phyloP scores from a whole-genome alignment of 2,329 filamentous ascomycete species.

The Nemania serpens region DNA sequence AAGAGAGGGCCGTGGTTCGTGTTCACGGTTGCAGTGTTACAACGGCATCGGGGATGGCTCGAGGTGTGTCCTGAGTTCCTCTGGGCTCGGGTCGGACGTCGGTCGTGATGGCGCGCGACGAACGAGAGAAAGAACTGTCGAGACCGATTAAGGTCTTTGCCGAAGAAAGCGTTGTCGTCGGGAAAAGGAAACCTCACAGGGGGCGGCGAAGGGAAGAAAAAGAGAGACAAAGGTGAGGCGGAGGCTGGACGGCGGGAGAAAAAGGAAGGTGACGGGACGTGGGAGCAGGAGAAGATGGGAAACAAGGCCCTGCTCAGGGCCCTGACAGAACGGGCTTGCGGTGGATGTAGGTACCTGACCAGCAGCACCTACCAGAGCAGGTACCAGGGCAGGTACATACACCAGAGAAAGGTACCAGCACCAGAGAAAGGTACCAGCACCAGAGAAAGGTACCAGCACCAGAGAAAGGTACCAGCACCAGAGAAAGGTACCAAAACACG shows the following conservation, averaged over 20 bases:
- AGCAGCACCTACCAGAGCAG: too few species aligned
- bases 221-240: slow-evolving; percentile 41
- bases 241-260: slow-evolving; percentile 34
- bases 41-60: slow-evolving; percentile 38
- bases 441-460: slow-evolving; percentile 6
- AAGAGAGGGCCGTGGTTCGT: slow-evolving; percentile 33
- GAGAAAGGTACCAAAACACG: not conserved
- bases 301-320: not conserved
- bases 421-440: too few species aligned
- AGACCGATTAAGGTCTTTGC: slow-evolving; percentile 33
- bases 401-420: too few species aligned
- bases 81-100: slow-evolving; percentile 34
- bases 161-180: slow-evolving; percentile 41
- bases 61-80: slow-evolving; percentile 31
- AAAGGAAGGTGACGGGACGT: slow-evolving; percentile 29
- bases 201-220: slow-evolving; percentile 41
- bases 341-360: too few species aligned
- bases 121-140: slow-evolving; percentile 32
- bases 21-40: slow-evolving; percentile 36
- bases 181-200: slow-evolving; percentile 40
- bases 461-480: not conserved
- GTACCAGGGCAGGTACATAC: too few species aligned
- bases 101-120: slow-evolving; percentile 30
- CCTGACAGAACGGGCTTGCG: not conserved
- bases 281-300: not conserved